Evolutionary conservation across 768 basidiomycete species (phyloP), one percentile per base, ranked within the genome.

Genomic region (Russula lepida): DNA sequence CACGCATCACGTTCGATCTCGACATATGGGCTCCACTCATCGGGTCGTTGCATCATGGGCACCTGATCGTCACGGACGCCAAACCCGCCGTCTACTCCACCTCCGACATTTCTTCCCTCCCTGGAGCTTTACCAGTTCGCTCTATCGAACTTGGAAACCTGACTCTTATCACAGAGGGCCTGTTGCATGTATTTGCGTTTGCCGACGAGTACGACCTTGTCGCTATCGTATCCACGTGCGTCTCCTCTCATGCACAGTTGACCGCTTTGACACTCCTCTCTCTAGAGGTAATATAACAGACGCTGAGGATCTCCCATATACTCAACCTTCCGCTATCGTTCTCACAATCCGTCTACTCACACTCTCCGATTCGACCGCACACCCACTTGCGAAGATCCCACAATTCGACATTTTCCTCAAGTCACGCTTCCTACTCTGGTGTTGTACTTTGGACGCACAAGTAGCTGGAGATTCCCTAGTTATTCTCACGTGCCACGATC

Each of bases 11-110:
- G 6, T 63, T 63, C 56, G 56, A 63, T 52, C 43, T 63, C 6
- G 39, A 63, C 37, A 54, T 49, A 21, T 63, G 62, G 62, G 58
- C 62, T 23, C 62, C 62, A n/a, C 62, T 63, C 52, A 54, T 58
- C 33, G 62, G 62, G 19, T 63, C 62, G 2, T 49, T 63, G 52
- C 62, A 63, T 30, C 54, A 58, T 7, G 62, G 62, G 2, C 57
- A 63, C 47, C 19, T 63, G 11, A 49, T 63, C 46, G 57, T 58
- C 37, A 58, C 62, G 4, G 56, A 54, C 52, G 56, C 56, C 11
- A 46, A 63, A 48, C 62, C 62, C 17, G 51, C 58, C 28, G 47
- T 63, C 57, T 63, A 63, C 11, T 46, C 62, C 30, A 54, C 58
- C 23, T 63, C 62, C 21, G 52, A 63, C 23, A 58, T 63, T 3